These are phyloP conservation scores for Parafenestella ontariensis DNA, from an alignment of 2,329 filamentous ascomycete genomes.

Conservation along the genomic window DNA sequence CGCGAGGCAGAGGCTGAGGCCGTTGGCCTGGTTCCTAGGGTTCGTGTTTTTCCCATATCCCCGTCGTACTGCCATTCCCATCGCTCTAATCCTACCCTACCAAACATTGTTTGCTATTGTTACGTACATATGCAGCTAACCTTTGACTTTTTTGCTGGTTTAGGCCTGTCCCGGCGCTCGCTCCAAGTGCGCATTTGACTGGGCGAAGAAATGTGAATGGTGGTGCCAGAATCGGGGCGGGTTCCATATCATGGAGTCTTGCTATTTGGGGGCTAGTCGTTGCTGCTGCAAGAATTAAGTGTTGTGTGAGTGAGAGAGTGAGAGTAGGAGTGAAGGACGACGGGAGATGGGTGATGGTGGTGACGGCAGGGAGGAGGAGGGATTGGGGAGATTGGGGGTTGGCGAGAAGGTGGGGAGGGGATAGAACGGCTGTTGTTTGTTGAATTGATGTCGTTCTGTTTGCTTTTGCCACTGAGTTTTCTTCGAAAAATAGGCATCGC, in stretches of 20 bases:
- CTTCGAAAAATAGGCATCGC: too few species aligned
- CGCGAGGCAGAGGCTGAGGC: slow-evolving; percentile 6
- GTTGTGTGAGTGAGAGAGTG: neutral
- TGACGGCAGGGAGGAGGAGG: too few species aligned
- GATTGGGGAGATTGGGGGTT: too few species aligned
- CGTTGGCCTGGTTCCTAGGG: slow-evolving; percentile 3
- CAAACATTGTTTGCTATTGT: too few species aligned
- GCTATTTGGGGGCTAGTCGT: neutral
- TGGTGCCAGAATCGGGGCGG: slow-evolving; percentile 2
- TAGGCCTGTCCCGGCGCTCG: slow-evolving; percentile 4
- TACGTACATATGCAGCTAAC: too few species aligned
- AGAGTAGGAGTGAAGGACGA: too few species aligned
- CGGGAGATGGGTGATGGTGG: too few species aligned
- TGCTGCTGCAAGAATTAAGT: slow-evolving; percentile 6
- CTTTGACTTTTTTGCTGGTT: neutral
- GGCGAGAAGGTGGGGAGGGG: too few species aligned
- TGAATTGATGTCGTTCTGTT: too few species aligned
- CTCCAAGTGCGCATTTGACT: slow-evolving; percentile 2
- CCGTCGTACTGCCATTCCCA: neutral
- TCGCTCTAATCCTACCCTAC: neutral
- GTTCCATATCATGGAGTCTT: slow-evolving; percentile 4
- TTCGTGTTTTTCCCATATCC: too few species aligned
- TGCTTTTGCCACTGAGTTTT: too few species aligned
- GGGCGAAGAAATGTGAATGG: slow-evolving; percentile 9
- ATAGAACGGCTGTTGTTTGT: too few species aligned